Base-by-base conservation (phyloP, 2,329 filamentous ascomycete genomes). In the Alternaria incomplexa region DNA sequence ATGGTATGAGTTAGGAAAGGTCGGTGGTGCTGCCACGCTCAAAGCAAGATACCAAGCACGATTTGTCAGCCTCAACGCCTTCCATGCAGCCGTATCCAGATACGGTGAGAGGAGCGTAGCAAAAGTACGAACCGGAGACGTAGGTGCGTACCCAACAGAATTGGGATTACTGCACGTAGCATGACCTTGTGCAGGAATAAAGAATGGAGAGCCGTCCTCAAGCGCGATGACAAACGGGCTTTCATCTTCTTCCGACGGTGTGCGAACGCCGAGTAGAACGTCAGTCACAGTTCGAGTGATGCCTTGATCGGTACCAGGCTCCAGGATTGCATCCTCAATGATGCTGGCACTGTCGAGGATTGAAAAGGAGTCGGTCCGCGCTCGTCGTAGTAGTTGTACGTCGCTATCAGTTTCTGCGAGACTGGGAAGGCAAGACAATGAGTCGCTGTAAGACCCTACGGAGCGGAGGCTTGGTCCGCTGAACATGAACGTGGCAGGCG, bases 11-110 rank as follows among this genome's bases (percentile, higher is more conserved):
- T 47, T 77, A 53, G 51, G 79, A 69, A 60, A 75, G 66, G 20
- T 65, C 58, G 23, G 71, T 17, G 25, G 76, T 62, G 25, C 62
- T 52, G 66, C 62, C 44, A 36, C 63, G n/a, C 48, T 68, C n/a
- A 81, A 61, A 25, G 71, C 69, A 8, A 66, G 58, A 45, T 73
- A 73, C 80, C 80, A 83, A 15, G 68, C 67, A 32, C 71, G 77
- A 68, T 74, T 79, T 1, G 77, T 76, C 32, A 79, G 62, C 47
- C 79, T 76, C 40, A 81, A 56, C 26, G 72, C 59, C 32, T 69
- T 71, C 54, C 46, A 64, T 17, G 60, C 60, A 13, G 52, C 8
- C 20, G 23, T 54, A 54, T 73, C 67, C 6, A 76, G 52, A 32
- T 71, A 68, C 13, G 57, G 63, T 32, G 62, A 36, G 10, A 76